Evolutionary conservation across 805 yeast species (phyloP).

Genomic region (Suhomyces tanzawaensis): DNA sequence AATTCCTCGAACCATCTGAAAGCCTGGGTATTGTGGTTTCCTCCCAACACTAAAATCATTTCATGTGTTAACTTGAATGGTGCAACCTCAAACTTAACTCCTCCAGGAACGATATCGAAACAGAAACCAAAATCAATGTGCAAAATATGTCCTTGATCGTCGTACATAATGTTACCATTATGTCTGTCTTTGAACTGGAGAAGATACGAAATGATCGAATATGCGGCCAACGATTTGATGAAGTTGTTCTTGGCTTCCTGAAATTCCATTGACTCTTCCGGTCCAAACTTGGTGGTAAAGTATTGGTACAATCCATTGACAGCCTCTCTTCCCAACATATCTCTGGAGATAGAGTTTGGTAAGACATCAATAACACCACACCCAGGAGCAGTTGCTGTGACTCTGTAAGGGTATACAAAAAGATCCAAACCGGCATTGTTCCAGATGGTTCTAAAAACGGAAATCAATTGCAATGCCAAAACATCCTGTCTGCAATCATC

Average conservation of each 20-base stretch:
- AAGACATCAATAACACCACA: conserved; percentile 98
- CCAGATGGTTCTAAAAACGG: conserved; percentile 91
- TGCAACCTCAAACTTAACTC: conserved; percentile 96
- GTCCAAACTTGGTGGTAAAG: conserved; percentile 88
- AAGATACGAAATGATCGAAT: conserved; percentile 85
- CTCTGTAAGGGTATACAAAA: conserved; percentile 89
- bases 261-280: conserved; percentile 85
- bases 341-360: conserved; percentile 93
- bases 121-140: conserved; percentile 99
- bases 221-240: conserved; percentile 91
- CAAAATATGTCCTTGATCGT: conserved; percentile 87
- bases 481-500: conserved; percentile 99
- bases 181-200: conserved; percentile 96
- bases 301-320: conserved; percentile 95
- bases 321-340: conserved; percentile 98
- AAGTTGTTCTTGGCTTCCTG: conserved; percentile 91
- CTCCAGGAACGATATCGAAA: conserved; percentile 98
- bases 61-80: conserved; percentile 96
- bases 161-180: conserved; percentile 97
- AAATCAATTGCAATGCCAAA: conserved; percentile 84
- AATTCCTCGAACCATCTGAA: conserved; percentile 92
- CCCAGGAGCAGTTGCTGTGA: conserved; percentile 98
- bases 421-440: conserved; percentile 82
- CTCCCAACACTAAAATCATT: conserved; percentile 97
- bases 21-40: conserved; percentile 77